These are phyloP conservation scores for Aspergillus sp. DNA, from an alignment of 2,329 filamentous ascomycete species.

Conservation along the genomic window DNA sequence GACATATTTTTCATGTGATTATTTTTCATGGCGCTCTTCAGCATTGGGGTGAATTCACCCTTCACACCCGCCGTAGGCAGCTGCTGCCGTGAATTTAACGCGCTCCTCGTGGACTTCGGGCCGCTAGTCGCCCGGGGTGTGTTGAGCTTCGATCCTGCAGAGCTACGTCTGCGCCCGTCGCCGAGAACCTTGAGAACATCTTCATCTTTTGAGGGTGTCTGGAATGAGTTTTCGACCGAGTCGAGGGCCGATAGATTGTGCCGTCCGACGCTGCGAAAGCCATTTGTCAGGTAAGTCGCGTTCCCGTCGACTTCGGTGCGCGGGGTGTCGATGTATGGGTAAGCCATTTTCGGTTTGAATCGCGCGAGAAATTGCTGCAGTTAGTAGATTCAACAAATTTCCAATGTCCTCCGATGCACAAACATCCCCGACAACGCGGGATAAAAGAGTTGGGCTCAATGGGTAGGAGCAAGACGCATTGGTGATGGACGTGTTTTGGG, in stretches of 20 bases:
- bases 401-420: slow-evolving; percentile 22
- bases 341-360: slow-evolving; percentile 55
- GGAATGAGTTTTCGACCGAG: slow-evolving; percentile 84
- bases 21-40: slow-evolving; percentile 76
- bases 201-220: slow-evolving; percentile 72
- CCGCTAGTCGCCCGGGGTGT: slow-evolving; percentile 73
- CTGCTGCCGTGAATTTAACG: slow-evolving; percentile 71
- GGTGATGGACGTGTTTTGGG: slow-evolving; percentile 34
- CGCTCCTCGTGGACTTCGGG: slow-evolving; percentile 35
- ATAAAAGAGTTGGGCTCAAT: slow-evolving; percentile 1
- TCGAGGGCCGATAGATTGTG: slow-evolving; percentile 59
- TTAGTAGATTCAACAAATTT: not conserved
- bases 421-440: slow-evolving; percentile 24
- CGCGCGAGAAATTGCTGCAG: slow-evolving; percentile 13
- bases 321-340: slow-evolving; percentile 77
- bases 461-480: slow-evolving; percentile 13
- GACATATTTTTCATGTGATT: slow-evolving; percentile 58
- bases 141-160: slow-evolving; percentile 58
- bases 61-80: slow-evolving; percentile 60
- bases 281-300: slow-evolving; percentile 72
- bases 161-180: slow-evolving; percentile 57
- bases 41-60: slow-evolving; percentile 88
- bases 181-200: slow-evolving; percentile 75
- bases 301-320: slow-evolving; percentile 77
- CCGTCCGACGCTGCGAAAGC: slow-evolving; percentile 55